These are phyloP conservation scores for Colletotrichum lentis DNA, from an alignment of 2,329 filamentous ascomycete genomes.

Conservation along the genomic window DNA sequence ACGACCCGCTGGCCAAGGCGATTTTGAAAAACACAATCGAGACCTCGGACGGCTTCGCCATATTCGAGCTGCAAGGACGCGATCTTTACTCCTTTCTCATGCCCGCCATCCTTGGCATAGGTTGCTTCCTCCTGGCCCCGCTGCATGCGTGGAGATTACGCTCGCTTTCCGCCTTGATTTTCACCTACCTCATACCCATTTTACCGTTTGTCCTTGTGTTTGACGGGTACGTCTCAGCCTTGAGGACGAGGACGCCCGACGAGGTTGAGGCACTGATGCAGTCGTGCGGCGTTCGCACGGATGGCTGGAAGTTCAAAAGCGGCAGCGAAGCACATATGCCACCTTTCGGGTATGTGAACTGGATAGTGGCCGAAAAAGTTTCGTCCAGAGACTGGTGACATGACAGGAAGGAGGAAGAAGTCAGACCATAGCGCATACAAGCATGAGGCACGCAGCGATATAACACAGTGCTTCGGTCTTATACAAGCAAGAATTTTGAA, in stretches of 20 bases:
- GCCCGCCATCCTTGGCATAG: constrained; percentile 61
- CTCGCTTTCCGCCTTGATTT: constrained; percentile 65
- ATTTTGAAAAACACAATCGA: constrained; percentile 72
- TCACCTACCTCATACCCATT: constrained; percentile 72
- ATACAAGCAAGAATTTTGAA: neutral
- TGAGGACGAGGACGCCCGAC: constrained; percentile 71
- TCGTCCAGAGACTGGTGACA: constrained; percentile 21
- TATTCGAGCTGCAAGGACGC: constrained; percentile 79
- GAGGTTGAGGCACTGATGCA: constrained; percentile 70
- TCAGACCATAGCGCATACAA: neutral
- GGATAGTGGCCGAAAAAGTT: constrained; percentile 52
- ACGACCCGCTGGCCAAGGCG: constrained; percentile 65
- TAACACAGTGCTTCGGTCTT: neutral
- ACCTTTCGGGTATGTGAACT: constrained; percentile 60
- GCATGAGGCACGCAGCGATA: neutral
- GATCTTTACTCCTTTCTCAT: constrained; percentile 62
- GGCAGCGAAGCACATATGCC: constrained; percentile 59
- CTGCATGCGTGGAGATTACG: constrained; percentile 62
- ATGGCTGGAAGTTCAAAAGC: constrained; percentile 59
- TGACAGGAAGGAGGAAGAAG: neutral
- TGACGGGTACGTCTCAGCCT: constrained; percentile 72
- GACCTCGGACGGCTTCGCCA: constrained; percentile 72
- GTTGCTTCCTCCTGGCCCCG: constrained; percentile 61
- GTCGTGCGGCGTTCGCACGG: constrained; percentile 56
- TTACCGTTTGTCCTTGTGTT: constrained; percentile 73